phyloP scores from a whole-genome alignment of 257 asterid species.

The Orobanche coerulescens region DNA sequence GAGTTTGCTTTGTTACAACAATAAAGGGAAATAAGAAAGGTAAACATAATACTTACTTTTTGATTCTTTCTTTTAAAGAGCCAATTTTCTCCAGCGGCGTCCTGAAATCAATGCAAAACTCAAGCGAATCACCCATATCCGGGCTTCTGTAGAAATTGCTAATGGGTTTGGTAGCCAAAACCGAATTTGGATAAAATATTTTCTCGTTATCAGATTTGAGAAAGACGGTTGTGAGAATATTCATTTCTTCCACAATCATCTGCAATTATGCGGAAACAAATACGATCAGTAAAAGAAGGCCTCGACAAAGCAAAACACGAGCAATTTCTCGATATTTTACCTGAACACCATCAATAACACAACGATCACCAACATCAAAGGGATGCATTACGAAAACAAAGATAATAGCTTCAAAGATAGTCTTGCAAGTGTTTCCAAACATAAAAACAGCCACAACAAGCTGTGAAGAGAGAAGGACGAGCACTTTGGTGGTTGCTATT shows the following conservation, averaged over 20 bases:
- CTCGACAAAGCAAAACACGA: not conserved
- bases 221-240: conserved; percentile 38
- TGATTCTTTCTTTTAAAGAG: conserved; percentile 32
- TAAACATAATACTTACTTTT: conserved; percentile 22
- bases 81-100: conserved; percentile 41
- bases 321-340: conserved; percentile 20
- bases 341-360: conserved; percentile 51
- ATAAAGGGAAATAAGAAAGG: not conserved
- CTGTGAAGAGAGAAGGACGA: conserved; percentile 48
- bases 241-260: conserved; percentile 55
- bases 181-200: conserved; percentile 37
- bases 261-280: conserved; percentile 3
- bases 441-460: conserved; percentile 48
- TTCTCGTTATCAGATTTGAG: conserved; percentile 38
- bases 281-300: not conserved
- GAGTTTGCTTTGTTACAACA: not conserved
- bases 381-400: conserved; percentile 66
- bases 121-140: conserved; percentile 42
- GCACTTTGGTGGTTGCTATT: conserved; percentile 50
- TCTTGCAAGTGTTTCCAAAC: conserved; percentile 67
- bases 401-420: conserved; percentile 50
- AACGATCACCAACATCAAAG: conserved; percentile 56
- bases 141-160: conserved; percentile 48
- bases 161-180: conserved; percentile 39
- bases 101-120: conserved; percentile 39